A percentile compares a stretch with the other conserved stretches of the same genome.
These are phyloP conservation scores for Rhododendron ovatum DNA, from an alignment of 148 eudicot genomes.

Conservation along the genomic window DNA sequence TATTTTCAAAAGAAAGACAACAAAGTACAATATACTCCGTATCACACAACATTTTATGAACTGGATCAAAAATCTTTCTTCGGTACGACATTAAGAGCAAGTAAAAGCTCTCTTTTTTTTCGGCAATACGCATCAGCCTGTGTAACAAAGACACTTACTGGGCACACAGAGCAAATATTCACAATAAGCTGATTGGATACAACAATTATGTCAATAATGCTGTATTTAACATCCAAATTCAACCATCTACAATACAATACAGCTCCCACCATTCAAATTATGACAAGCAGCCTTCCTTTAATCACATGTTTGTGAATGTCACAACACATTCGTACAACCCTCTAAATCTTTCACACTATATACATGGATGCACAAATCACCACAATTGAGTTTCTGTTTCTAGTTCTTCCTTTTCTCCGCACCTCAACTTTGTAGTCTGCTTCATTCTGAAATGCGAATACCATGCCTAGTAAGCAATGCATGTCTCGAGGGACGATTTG, in stretches of 20 bases:
- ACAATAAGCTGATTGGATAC: neutral
- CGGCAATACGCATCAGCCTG: neutral
- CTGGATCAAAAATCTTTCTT: too few relatives aligned
- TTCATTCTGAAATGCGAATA: neutral
- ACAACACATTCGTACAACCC: neutral
- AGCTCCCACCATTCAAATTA: neutral
- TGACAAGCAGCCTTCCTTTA: neutral
- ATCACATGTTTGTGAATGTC: neutral
- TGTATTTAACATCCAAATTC: neutral
- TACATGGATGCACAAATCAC: neutral
- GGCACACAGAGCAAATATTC: neutral
- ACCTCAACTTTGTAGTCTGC: neutral
- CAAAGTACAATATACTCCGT: too few relatives aligned
- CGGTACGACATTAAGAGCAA: too few relatives aligned
- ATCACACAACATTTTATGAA: too few relatives aligned
- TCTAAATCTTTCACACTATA: neutral
- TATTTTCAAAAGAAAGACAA: too few relatives aligned
- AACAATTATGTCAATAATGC: neutral
- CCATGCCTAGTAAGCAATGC: slow-evolving; percentile 24
- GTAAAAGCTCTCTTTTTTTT: neutral
- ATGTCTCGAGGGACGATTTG: slow-evolving; percentile 65
- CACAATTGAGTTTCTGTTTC: neutral
- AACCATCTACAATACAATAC: neutral
- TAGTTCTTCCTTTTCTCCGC: neutral
- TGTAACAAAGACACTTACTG: neutral